Base-by-base conservation (phyloP, 1,284 basidiomycete species). In the Ceratobasidium sp. region DNA sequence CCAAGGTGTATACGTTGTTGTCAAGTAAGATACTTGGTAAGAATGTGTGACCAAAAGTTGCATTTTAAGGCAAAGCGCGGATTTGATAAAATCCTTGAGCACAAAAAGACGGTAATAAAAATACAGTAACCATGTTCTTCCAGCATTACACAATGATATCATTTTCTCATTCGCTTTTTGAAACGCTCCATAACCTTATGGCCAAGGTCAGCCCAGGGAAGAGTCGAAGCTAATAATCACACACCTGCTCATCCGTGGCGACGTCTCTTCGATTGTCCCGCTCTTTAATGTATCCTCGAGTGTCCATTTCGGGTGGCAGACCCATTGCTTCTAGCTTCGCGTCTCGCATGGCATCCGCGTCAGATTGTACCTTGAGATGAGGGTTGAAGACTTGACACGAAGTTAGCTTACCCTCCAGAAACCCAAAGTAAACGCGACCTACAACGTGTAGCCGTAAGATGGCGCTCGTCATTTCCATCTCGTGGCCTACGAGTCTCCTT, bases 171-270 rank as follows among this genome's bases (percentile, higher is more conserved):
- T 35, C 91, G 81, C 77, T 93, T 93, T 82, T 92, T 93, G 82
- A 93, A 93, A 20, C 91, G 86, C 77, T 92, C 90, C 90, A 93
- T 91, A 68, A 91, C 89, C 90, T 92, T 52, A n/a, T 49, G 8
- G 74, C 15, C 58, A 34, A 15, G 27, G 40, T 57, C 20, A 42
- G 17, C 27, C 2, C 35, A 12, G 12, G 12, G 50, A 5, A 31
- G n/a, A 68, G 2, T 43, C 40, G 40, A 25, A 68, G 52, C 25
- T 7, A 52, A 56, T 22, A 47, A 74, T 81, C 17, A 74, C 86
- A 77, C 71, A 94, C 94, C 77, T 90, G 77, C 75, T 97, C 94
- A 74, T 98, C 96, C 1, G 94, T 97, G 1, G 95, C 94, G 83
- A 89, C 88, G 75, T 95, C 91, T 15, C 60, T 29, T 17, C 60